Conservation (phyloP, 495 filamentous ascomycete genomes). For the Niebla homalea region DNA sequence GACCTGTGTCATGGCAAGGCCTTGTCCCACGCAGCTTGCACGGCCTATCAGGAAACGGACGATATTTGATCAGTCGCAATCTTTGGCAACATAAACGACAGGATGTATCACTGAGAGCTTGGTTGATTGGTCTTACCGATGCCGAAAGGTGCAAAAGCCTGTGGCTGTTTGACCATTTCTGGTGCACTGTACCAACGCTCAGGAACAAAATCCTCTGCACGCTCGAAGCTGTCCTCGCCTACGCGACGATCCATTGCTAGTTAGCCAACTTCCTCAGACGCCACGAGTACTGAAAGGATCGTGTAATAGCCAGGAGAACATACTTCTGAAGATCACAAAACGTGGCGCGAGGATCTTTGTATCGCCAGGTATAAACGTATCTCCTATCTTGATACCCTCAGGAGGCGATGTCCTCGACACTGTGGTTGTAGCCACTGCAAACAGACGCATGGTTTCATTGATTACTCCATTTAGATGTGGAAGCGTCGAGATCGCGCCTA, state of each 20-base stretch:
- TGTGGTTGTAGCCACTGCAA: slow-evolving; percentile 34
- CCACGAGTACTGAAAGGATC: too few species aligned
- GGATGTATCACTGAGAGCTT: too few species aligned
- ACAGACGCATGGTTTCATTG: slow-evolving; percentile 42
- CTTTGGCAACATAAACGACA: too few species aligned
- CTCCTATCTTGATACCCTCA: slow-evolving; percentile 19
- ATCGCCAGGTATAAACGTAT: slow-evolving; percentile 21
- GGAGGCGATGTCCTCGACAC: slow-evolving; percentile 27
- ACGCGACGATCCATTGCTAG: too few species aligned
- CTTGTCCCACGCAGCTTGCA: too few species aligned
- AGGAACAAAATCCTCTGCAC: slow-evolving; percentile 34
- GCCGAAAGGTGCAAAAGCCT: slow-evolving; percentile 40
- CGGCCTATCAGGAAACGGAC: too few species aligned
- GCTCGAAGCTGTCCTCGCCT: slow-evolving; percentile 28
- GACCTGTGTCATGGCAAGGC: too few species aligned
- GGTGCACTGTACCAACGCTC: slow-evolving; percentile 39
- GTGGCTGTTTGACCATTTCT: slow-evolving; percentile 32
- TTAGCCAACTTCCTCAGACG: too few species aligned
- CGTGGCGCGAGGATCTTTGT: slow-evolving; percentile 27
- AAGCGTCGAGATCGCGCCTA: slow-evolving; percentile 19
- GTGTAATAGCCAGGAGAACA: too few species aligned
- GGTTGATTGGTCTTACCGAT: too few species aligned
- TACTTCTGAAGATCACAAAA: slow-evolving; percentile 25
- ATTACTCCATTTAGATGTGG: slow-evolving; percentile 36
- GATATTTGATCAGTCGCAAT: too few species aligned